Base-by-base conservation (phyloP, 192 early-diverging fungal species). In the Mortierella alpina region DNA sequence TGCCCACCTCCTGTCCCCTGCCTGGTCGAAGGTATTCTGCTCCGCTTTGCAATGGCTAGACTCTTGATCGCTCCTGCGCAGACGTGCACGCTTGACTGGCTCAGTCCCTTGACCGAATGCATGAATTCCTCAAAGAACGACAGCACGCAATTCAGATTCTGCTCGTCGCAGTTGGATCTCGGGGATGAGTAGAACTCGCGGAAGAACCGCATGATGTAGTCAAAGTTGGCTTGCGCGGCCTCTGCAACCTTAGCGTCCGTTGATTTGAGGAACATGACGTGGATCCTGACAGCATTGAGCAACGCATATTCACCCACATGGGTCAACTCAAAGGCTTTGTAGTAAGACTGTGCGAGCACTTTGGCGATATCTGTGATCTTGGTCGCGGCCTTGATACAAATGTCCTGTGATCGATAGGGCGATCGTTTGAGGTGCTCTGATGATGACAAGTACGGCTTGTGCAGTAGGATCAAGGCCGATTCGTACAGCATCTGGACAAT, bases 101-200 rank as follows among this genome's bases (percentile, higher is more conserved):
- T 63, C n/a, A 80, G 55, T 8, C 77, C 77, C 60, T 80, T 80
- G 77, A 72, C 77, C 6, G 77, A 63, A 41, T 80, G 77, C 77
- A 80, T 80, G 68, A 80, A 80, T 42, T 80, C 77, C 20, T 80
- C 77, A 72, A 80, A 80, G 66, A 80, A 80, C 18, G 69, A 72
- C 0, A 80, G 60, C 13, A 80, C 77, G 50, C 77, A 80, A 58
- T 80, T 80, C 60, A 80, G 72, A 10, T 49, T 61, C 45, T 80
- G 77, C 15, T 80, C 77, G 31, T 80, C 77, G 47, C 77, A 72
- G 42, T 72, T 80, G 47, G 70, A 42, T 15, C 66, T 20, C 3
- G 70, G 65, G 0, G 77, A 68, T 14, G 77, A 80, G 39, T 80
- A 80, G 54, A 80, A 80, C 49, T 80, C 77, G 4, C 70, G 69